A percentile compares a stretch with the other conserved stretches of the same genome.
Conservation (phyloP, 768 basidiomycete species). For the Termitomyces sp. region DNA sequence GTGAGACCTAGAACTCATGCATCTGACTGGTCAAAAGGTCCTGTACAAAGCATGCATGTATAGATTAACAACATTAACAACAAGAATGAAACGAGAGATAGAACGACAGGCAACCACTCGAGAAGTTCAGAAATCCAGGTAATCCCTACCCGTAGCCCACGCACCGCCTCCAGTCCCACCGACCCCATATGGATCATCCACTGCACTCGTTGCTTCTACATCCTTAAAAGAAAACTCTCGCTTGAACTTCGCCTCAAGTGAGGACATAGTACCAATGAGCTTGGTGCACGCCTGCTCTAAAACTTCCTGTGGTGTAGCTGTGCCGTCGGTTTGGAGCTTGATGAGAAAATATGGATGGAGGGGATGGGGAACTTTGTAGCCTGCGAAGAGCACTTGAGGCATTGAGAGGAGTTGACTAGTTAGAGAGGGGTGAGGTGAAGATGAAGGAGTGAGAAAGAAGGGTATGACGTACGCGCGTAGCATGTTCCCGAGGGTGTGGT, state of each 20-base stretch:
- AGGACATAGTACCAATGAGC: conserved; percentile 66
- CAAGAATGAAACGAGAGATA: neutral
- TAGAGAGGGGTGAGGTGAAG: neutral
- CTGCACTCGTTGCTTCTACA: conserved; percentile 37
- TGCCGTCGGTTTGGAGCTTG: conserved; percentile 93
- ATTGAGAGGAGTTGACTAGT: conserved; percentile 83
- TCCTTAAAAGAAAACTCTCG: conserved; percentile 80
- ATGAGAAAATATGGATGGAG: conserved; percentile 91
- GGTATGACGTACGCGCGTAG: conserved; percentile 72
- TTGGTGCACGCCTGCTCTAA: conserved; percentile 81
- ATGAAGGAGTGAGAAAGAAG: neutral
- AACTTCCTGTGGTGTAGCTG: conserved; percentile 72
- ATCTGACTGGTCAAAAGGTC: too few species aligned
- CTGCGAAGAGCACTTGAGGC: conserved; percentile 89
- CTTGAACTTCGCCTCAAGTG: conserved; percentile 72
- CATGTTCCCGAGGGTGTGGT: conserved; percentile 96
- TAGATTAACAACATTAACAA: too few species aligned
- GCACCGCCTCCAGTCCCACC: conserved; percentile 14
- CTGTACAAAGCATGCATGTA: too few species aligned
- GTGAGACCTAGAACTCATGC: too few species aligned
- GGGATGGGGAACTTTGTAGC: conserved; percentile 97
- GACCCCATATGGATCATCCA: conserved; percentile 47
- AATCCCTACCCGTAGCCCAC: conserved; percentile 19
- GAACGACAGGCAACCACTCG: neutral
- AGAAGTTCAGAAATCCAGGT: conserved; percentile 17